phyloP scores from a whole-genome alignment of 2,329 filamentous ascomycete genomes.

The Pseudopithomyces maydicus region DNA sequence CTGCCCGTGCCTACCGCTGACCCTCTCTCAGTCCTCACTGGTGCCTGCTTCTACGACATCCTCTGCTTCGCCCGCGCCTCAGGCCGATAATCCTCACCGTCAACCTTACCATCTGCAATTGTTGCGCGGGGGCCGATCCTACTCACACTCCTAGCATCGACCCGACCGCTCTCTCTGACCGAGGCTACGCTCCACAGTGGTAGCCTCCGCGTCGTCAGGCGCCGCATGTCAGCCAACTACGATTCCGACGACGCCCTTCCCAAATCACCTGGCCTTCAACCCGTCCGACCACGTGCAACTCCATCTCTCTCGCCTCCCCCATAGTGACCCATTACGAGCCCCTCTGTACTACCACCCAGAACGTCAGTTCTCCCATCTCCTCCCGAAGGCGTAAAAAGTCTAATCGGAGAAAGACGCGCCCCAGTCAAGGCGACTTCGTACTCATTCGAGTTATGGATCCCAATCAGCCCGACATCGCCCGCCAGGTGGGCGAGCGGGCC shows the following conservation, averaged over 20 bases:
- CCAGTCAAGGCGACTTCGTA: slow-evolving; percentile 68
- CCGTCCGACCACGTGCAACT: slow-evolving; percentile 51
- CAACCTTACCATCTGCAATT: not conserved
- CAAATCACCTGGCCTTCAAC: slow-evolving; percentile 49
- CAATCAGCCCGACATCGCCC: slow-evolving; percentile 68
- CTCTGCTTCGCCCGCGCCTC: not conserved
- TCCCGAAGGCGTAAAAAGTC: slow-evolving; percentile 52
- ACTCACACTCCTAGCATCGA: slow-evolving; percentile 1
- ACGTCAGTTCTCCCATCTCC: slow-evolving; percentile 49
- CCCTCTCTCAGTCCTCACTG: not conserved
- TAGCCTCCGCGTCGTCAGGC: slow-evolving; percentile 23
- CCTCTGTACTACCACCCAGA: slow-evolving; percentile 25
- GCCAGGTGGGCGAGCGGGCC: slow-evolving; percentile 58
- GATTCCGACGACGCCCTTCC: slow-evolving; percentile 56
- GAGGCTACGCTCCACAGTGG: slow-evolving; percentile 22
- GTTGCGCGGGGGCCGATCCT: not conserved
- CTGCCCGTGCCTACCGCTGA: not conserved
- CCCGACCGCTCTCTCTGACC: slow-evolving; percentile 4
- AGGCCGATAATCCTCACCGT: not conserved
- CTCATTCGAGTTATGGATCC: slow-evolving; percentile 69
- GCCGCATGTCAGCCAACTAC: slow-evolving; percentile 46
- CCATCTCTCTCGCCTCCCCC: slow-evolving; percentile 60
- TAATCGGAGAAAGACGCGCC: slow-evolving; percentile 59
- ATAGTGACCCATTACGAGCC: slow-evolving; percentile 28
- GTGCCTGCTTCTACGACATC: not conserved